phyloP scores from a whole-genome alignment of 1,284 basidiomycete genomes.

The Ceratobasidium sp. region DNA sequence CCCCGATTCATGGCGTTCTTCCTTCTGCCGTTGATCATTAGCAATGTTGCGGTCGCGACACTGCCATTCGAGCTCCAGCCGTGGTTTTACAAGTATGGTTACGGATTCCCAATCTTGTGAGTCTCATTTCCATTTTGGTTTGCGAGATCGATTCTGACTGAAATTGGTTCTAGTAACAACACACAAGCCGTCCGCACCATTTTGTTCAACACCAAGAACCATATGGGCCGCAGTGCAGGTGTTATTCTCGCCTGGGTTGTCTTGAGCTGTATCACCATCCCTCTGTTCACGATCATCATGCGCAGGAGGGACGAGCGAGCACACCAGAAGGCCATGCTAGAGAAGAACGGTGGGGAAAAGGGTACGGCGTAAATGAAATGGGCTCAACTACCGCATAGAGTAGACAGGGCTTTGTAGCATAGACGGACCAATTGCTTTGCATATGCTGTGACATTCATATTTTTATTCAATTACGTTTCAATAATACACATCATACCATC shows the following conservation, averaged over 20 bases:
- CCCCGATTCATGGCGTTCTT: conserved; percentile 42
- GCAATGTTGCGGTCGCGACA: conserved; percentile 50
- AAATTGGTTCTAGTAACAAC: background rate
- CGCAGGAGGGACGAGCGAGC: conserved; percentile 45
- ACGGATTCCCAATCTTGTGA: conserved; percentile 51
- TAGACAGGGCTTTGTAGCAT: no score
- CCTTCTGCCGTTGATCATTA: conserved; percentile 47
- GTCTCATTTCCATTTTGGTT: background rate
- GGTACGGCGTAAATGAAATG: background rate
- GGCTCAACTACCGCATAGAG: no score
- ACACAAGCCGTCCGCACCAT: conserved; percentile 50
- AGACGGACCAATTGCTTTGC: no score
- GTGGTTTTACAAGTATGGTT: conserved; percentile 48
- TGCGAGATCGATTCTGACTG: background rate
- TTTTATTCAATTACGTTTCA: no score
- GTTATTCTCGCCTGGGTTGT: conserved; percentile 57
- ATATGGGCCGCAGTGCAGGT: conserved; percentile 55
- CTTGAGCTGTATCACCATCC: conserved; percentile 52
- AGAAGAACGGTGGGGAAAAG: background rate
- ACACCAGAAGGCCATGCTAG: conserved; percentile 6
- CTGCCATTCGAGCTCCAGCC: conserved; percentile 54
- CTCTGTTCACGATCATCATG: conserved; percentile 53
- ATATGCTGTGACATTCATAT: no score
- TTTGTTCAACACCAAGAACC: conserved; percentile 58
- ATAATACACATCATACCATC: no score